Percentiles rank a stretch among this genome's conserved stretches.
These are phyloP conservation scores for Cytospora piceicola DNA, from an alignment of 2,329 filamentous ascomycete species.

Conservation along the genomic window DNA sequence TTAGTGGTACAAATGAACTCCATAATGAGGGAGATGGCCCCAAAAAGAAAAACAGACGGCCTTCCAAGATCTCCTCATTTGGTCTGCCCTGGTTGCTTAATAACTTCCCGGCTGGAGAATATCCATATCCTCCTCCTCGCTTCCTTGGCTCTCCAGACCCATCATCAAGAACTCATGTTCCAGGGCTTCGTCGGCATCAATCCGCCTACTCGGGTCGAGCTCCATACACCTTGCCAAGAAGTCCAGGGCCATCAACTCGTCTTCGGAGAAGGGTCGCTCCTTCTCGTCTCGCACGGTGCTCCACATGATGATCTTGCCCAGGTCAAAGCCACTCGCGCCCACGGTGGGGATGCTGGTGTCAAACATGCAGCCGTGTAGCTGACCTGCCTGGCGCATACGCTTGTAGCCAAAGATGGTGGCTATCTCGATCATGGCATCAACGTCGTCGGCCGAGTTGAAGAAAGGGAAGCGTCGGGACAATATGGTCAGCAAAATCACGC, in stretches of 20 bases:
- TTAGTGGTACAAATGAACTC: neutral
- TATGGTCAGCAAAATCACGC: constrained; percentile 96
- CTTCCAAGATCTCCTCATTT: neutral
- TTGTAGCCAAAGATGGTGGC: constrained; percentile 88
- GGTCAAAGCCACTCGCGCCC: constrained; percentile 78
- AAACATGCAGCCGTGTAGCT: constrained; percentile 87
- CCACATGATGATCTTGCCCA: constrained; percentile 96
- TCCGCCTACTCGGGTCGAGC: constrained; percentile 72
- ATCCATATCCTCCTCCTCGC: constrained; percentile 60
- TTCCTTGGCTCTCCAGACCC: constrained; percentile 42
- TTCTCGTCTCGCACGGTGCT: constrained; percentile 73
- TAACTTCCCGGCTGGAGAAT: constrained; percentile 39
- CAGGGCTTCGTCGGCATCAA: constrained; percentile 76
- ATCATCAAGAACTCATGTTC: constrained; percentile 69
- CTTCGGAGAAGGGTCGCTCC: constrained; percentile 58
- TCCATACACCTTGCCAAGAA: constrained; percentile 77
- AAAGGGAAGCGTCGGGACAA: constrained; percentile 92
- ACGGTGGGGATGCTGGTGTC: constrained; percentile 93
- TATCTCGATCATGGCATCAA: constrained; percentile 97
- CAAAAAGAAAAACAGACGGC: neutral
- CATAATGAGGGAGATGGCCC: neutral
- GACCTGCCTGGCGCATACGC: constrained; percentile 80
- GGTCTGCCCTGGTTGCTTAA: neutral
- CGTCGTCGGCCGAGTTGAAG: constrained; percentile 98
- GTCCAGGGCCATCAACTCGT: constrained; percentile 73